These are phyloP conservation scores for Emmonsiellopsis sp. DNA, from an alignment of 2,329 filamentous ascomycete species.

Conservation along the genomic window DNA sequence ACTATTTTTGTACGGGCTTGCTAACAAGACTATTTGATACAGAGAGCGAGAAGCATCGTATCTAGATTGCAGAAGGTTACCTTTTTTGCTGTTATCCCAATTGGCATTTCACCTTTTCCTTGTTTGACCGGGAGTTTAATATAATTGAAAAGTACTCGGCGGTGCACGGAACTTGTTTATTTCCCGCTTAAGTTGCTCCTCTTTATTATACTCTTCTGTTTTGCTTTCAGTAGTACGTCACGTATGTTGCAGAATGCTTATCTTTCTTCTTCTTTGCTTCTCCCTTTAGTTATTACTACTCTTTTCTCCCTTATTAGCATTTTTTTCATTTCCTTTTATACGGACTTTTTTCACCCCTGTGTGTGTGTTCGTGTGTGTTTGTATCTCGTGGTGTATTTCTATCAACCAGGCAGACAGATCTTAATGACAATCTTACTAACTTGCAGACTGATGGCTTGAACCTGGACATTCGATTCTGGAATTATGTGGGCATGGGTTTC, in stretches of 20 bases:
- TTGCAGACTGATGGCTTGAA: background rate
- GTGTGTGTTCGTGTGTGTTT: too few relatives aligned
- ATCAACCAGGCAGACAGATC: background rate
- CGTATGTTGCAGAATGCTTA: background rate
- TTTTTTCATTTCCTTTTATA: background rate
- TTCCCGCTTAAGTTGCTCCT: background rate
- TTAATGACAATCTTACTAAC: slow-evolving; percentile 1
- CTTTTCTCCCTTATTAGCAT: background rate
- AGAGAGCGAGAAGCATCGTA: slow-evolving; percentile 72
- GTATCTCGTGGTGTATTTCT: slow-evolving; percentile 3
- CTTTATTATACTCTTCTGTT: background rate
- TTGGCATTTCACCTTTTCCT: slow-evolving; percentile 11
- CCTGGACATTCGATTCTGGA: too few relatives aligned
- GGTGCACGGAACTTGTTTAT: background rate
- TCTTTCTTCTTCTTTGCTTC: background rate
- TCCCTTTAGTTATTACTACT: background rate
- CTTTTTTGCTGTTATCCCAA: slow-evolving; percentile 9
- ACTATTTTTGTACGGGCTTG: background rate
- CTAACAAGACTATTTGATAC: slow-evolving; percentile 13
- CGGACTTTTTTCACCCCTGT: background rate
- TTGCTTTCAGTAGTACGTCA: background rate
- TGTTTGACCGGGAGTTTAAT: slow-evolving; percentile 25
- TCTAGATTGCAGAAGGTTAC: slow-evolving; percentile 32
- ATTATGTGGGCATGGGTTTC: too few relatives aligned
- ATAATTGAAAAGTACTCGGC: background rate